Conservation (phyloP, 2,329 filamentous ascomycete genomes). For the Monosporascus sp. region DNA sequence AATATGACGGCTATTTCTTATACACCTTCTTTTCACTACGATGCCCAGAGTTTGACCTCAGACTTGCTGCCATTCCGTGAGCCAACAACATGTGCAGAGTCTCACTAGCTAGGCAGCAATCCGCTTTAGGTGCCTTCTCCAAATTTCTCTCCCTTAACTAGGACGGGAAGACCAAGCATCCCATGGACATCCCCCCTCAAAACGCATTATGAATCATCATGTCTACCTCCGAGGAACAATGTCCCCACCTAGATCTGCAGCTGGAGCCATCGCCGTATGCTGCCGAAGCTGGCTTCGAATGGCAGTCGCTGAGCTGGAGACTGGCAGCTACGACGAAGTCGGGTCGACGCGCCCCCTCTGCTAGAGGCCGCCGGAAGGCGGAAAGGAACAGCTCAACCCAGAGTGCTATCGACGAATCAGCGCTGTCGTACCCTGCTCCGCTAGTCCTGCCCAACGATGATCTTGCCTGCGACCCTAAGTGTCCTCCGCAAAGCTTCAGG, state of each 20-base stretch:
- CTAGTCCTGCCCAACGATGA: slow-evolving; percentile 56
- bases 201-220: not conserved
- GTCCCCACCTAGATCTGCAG: not conserved
- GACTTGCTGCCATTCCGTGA: no score
- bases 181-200: not conserved
- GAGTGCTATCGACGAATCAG: no score
- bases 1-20: no score
- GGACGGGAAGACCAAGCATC: no score
- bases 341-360: not conserved
- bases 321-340: not conserved
- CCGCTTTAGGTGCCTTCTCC: no score
- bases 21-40: no score
- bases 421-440: slow-evolving; percentile 46
- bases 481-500: slow-evolving; percentile 45
- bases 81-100: no score
- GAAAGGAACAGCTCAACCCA: no score
- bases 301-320: not conserved
- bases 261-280: not conserved
- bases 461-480: slow-evolving; percentile 47
- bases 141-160: no score
- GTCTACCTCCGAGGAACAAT: not conserved
- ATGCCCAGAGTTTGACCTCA: no score
- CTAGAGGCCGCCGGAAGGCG: not conserved
- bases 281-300: not conserved
- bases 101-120: no score